These are phyloP conservation scores for maize (Zea mays) DNA, from an alignment of 176 grass and related monocot genomes.

Conservation along the genomic window DNA sequence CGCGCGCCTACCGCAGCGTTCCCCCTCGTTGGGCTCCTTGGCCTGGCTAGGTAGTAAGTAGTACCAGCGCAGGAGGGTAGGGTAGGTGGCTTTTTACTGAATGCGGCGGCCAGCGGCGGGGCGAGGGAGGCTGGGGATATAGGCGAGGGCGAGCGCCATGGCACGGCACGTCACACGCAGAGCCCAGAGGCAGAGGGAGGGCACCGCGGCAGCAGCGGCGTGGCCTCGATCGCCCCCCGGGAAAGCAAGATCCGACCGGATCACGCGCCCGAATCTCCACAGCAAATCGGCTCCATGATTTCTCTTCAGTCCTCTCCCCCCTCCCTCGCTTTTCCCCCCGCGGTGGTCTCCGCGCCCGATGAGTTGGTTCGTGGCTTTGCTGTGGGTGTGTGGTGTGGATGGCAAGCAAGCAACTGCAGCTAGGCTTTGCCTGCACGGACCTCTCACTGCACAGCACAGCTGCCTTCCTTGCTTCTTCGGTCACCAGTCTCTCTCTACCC, in stretches of 20 bases:
- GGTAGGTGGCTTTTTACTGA: not conserved
- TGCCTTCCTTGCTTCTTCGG: not conserved
- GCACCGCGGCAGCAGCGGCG: not conserved
- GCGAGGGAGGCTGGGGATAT: slow-evolving; percentile 24
- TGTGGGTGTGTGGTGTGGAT: slow-evolving; percentile 14
- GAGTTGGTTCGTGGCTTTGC: slow-evolving; percentile 35
- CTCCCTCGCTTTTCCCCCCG: not conserved
- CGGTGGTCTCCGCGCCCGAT: slow-evolving; percentile 35
- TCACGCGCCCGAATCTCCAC: slow-evolving; percentile 67
- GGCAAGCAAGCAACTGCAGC: not conserved
- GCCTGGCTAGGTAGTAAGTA: not conserved
- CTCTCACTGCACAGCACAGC: too few species aligned
- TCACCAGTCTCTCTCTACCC: not conserved
- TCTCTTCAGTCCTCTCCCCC: not conserved
- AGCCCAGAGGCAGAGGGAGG: too few species aligned
- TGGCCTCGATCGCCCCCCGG: slow-evolving; percentile 8
- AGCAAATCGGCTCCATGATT: slow-evolving; percentile 76
- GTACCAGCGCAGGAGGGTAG: not conserved
- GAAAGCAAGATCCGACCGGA: slow-evolving; percentile 85
- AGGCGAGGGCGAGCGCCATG: not conserved
- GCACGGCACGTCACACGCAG: not conserved
- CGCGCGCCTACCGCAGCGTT: too few species aligned
- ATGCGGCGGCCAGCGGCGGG: slow-evolving; percentile 27
- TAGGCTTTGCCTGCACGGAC: not conserved
- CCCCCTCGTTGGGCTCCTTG: too few species aligned